Evolutionary conservation across 768 basidiomycete genomes (phyloP).

Genomic region (Leucosporidium scottii): DNA sequence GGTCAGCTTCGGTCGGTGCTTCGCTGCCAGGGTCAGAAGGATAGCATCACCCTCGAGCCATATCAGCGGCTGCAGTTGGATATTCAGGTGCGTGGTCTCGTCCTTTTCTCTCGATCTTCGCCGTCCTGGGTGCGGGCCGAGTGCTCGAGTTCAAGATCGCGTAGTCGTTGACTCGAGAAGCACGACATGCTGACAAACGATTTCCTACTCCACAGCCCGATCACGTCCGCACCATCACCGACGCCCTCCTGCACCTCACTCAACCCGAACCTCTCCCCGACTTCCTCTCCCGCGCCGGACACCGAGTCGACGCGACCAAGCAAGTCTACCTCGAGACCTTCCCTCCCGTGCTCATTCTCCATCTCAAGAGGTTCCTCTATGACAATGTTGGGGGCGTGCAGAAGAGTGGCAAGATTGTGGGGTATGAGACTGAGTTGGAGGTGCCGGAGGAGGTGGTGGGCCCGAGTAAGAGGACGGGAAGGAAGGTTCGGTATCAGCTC

Average conservation of each 20-base stretch:
- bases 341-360: conserved; percentile 75
- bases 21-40: conserved; percentile 66
- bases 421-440: conserved; percentile 68
- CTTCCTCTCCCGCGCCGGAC: conserved; percentile 53
- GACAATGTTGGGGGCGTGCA: conserved; percentile 67
- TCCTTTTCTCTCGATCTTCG: too few species aligned
- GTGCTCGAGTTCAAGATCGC: too few species aligned
- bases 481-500: conserved; percentile 46
- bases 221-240: conserved; percentile 66
- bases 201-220: conserved; percentile 51
- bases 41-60: conserved; percentile 81
- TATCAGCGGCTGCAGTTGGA: conserved; percentile 84
- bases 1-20: conserved; percentile 83
- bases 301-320: conserved; percentile 63
- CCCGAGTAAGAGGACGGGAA: conserved; percentile 58
- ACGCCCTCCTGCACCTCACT: conserved; percentile 71
- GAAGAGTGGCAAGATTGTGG: conserved; percentile 75
- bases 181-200: too few species aligned
- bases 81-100: conserved; percentile 57
- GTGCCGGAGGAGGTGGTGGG: conserved; percentile 47
- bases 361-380: conserved; percentile 86
- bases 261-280: conserved; percentile 70
- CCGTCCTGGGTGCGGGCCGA: neutral
- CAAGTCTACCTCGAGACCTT: conserved; percentile 70
- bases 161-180: too few species aligned